These are phyloP conservation scores for Schizochytrium sp. DNA, from an alignment of 108 stramenopile genomes.

Conservation along the genomic window DNA sequence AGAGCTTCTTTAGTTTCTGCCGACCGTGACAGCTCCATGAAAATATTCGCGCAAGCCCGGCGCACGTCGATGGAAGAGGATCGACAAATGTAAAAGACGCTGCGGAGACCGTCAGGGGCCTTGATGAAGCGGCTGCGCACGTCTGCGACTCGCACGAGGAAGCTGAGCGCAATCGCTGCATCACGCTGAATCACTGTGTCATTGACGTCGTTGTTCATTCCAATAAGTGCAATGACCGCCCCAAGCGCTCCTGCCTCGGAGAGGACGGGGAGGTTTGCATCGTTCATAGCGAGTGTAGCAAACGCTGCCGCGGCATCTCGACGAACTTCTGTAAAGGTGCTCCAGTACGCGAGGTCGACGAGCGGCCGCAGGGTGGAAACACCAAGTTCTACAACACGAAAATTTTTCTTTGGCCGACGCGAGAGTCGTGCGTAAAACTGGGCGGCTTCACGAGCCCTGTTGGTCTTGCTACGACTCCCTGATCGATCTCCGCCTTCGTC, in stretches of 20 bases:
- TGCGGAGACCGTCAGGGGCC: slow-evolving; percentile 1
- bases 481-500: not conserved
- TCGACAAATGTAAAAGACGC: not conserved
- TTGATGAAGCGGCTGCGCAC: not conserved
- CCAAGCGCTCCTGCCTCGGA: slow-evolving; percentile 11
- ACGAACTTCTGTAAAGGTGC: not conserved
- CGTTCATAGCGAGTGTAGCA: not conserved
- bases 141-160: not conserved
- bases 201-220: not conserved
- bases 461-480: not conserved
- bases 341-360: slow-evolving; percentile 3
- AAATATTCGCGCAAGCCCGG: not conserved
- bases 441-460: not conserved
- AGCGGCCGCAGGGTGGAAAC: not conserved
- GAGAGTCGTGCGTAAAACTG: not conserved
- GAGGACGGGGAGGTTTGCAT: not conserved
- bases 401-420: not conserved
- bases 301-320: slow-evolving; percentile 6
- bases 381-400: not conserved
- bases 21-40: not conserved
- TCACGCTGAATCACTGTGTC: not conserved
- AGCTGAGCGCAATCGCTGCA: not conserved
- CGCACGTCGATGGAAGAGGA: not conserved
- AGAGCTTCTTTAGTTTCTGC: not conserved
- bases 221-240: slow-evolving; percentile 1